Base-by-base conservation (phyloP, 495 filamentous ascomycete genomes). In the Talaromyces proteolyticus region DNA sequence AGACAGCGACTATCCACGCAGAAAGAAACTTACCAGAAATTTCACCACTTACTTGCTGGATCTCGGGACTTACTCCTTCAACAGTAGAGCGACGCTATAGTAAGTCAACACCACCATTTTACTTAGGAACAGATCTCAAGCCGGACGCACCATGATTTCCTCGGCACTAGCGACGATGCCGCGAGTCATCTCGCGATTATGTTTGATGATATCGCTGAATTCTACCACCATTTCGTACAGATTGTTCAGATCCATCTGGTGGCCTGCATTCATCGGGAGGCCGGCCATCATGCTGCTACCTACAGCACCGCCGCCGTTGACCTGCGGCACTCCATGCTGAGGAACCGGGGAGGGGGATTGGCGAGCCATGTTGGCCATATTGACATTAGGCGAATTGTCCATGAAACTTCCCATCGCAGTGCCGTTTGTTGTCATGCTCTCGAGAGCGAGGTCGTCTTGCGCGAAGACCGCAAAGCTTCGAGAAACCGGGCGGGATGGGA, bases 221-320 rank as follows among this genome's bases (percentile, higher is more conserved):
- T 92, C 86, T 50, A 91, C 75, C 16, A 95, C 85, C 79, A 91
- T 86, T 42, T 82, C 77, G 62, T 89, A 91, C 39, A 95, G 79
- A 62, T 88, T 85, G 59, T 90, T 88, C 52, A 93, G 79, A 62
- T 95, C 89, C 70, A 88, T 86, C 69, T 92, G 87, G 58, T 92
- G 88, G 17, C 89, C 88, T 19, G 88, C 87, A 49, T 84, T 86
- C 60, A 85, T 84, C 17, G 87, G 84, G 44, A 81, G 62, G 18
- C 62, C 66, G 16, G 72, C 61, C 52, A 80, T 79, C 63, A 78
- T 69, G 26, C 26, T 49, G 34, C 40, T 49, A n/a, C 47, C 47
- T 21, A 49, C 22, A n/a, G 16, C 36, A 21, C 62, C 66, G 44
- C 59, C 65, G 41, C 77, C 78, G 58, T 85, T 86, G 54, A 76